Evolutionary conservation across 306 rosid genomes (phyloP).

Genomic region (Senna siamea): DNA sequence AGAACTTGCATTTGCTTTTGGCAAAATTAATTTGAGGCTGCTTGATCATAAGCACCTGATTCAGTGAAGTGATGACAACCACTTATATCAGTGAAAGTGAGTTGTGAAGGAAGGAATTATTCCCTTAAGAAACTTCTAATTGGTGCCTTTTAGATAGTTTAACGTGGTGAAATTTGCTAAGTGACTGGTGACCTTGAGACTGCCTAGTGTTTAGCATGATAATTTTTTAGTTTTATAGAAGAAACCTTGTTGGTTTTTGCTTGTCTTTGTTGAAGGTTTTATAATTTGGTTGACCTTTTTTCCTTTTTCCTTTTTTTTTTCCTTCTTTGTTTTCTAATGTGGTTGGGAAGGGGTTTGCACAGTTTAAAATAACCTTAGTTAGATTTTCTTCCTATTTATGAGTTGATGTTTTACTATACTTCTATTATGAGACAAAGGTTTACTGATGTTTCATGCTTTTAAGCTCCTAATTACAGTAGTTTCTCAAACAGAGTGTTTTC

Average conservation of each 20-base stretch:
- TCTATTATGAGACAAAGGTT: neutral
- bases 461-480: conserved; percentile 4
- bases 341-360: neutral
- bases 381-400: neutral
- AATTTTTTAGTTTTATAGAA: neutral
- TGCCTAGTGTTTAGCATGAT: conserved; percentile 15
- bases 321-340: neutral
- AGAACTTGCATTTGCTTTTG: conserved; percentile 9
- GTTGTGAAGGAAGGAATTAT: conserved; percentile 11
- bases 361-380: neutral
- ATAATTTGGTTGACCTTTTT: too few species aligned
- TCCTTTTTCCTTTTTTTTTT: neutral
- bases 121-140: conserved; percentile 4
- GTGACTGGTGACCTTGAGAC: conserved; percentile 7
- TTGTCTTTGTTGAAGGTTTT: neutral
- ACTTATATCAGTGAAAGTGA: neutral
- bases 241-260: neutral
- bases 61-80: neutral
- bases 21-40: conserved; percentile 3
- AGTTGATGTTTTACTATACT: neutral
- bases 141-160: conserved; percentile 3
- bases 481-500: neutral
- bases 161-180: neutral
- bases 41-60: conserved; percentile 16
- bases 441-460: neutral